phyloP scores from a whole-genome alignment of 1,139 yeast species.

The Zygosaccharomyces sapae region DNA sequence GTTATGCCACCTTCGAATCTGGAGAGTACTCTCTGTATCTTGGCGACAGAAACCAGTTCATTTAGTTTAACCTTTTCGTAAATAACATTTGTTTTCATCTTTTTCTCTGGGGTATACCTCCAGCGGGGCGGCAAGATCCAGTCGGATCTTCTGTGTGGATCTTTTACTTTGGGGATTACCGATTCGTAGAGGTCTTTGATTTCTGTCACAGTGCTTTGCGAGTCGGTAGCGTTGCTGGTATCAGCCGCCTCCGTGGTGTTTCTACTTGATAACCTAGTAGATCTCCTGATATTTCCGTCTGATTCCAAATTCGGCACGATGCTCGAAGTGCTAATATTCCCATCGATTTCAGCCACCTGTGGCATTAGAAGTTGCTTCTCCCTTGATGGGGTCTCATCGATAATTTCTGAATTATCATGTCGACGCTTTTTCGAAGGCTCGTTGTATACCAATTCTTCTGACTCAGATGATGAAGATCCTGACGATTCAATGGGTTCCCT shows the following conservation, averaged over 20 bases:
- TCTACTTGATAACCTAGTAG: conserved; percentile 28
- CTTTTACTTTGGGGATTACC: conserved; percentile 28
- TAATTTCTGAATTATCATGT: background rate
- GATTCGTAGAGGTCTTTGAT: conserved; percentile 7
- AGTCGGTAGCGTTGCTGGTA: background rate
- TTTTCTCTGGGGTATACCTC: conserved; percentile 35
- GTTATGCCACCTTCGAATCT: conserved; percentile 36
- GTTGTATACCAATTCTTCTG: conserved; percentile 9
- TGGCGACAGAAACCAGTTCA: conserved; percentile 23
- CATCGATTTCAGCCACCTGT: conserved; percentile 11
- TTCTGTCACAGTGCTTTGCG: background rate
- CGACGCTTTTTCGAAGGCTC: conserved; percentile 9
- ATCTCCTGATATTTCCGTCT: conserved; percentile 26
- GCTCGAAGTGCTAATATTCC: conserved; percentile 22
- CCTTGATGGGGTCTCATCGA: conserved; percentile 4
- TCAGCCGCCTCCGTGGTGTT: background rate
- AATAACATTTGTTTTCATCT: conserved; percentile 32
- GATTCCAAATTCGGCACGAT: conserved; percentile 18
- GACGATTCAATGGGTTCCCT: conserved; percentile 8
- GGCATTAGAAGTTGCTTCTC: conserved; percentile 2
- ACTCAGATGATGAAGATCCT: conserved; percentile 8
- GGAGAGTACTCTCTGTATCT: conserved; percentile 21
- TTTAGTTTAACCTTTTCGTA: conserved; percentile 27
- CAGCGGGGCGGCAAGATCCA: conserved; percentile 33
- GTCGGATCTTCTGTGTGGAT: conserved; percentile 36